Percentiles rank a stretch among this genome's conserved stretches.
phyloP scores from a whole-genome alignment of 139 green algal genomes.

The Tetradesmus obliquus region DNA sequence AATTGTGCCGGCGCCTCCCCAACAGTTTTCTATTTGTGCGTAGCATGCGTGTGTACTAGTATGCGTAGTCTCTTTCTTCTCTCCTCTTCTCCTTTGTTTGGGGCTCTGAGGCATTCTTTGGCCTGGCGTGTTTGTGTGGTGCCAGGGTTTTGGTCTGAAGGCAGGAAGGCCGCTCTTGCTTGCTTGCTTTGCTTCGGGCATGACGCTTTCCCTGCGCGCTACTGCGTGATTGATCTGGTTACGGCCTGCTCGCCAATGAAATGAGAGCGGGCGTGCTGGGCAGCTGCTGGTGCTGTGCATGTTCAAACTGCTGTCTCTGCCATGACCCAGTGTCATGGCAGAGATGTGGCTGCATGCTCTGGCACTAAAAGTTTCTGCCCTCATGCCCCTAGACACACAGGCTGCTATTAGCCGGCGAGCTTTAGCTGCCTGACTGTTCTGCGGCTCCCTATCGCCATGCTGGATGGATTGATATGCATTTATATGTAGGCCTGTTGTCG shows the following conservation, averaged over 20 bases:
- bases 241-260: neutral
- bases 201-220: neutral
- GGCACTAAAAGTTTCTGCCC: neutral
- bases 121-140: neutral
- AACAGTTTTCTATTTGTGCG: neutral
- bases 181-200: neutral
- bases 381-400: no score
- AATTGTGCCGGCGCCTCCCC: neutral
- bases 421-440: no score
- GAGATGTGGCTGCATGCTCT: neutral
- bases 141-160: neutral
- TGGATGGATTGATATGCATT: no score
- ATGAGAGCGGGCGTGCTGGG: neutral
- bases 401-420: no score
- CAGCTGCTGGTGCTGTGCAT: neutral
- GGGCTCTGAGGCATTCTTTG: neutral
- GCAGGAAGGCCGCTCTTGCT: neutral
- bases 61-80: neutral
- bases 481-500: no score
- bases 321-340: neutral
- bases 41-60: neutral
- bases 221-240: neutral
- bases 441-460: no score
- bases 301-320: neutral
- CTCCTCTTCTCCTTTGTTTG: neutral